A percentile compares a stretch with the other conserved stretches of the same genome.
Evolutionary conservation across 805 yeast genomes (phyloP).

Genomic region (Candida odintsovae): DNA sequence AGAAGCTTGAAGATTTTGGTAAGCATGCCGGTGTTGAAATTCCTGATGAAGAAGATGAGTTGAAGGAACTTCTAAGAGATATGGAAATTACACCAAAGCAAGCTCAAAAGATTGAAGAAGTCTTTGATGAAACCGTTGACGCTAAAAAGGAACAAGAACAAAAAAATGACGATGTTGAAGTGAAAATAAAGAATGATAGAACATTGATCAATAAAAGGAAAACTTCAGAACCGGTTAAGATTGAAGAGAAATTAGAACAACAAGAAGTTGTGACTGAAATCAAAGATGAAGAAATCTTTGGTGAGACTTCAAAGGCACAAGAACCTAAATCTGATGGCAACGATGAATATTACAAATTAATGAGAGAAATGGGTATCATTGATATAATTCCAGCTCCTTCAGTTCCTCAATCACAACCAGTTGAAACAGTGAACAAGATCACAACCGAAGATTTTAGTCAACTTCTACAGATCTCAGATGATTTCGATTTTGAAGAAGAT

Average conservation of each 20-base stretch:
- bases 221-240: not conserved
- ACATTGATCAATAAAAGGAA: constrained; percentile 1
- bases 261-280: not conserved
- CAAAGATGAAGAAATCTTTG: not conserved
- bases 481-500: constrained; percentile 31
- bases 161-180: constrained; percentile 3
- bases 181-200: constrained; percentile 3
- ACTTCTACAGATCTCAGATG: constrained; percentile 49
- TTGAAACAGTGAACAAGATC: constrained; percentile 1
- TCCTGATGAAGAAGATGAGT: constrained; percentile 13
- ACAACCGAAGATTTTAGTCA: constrained; percentile 39
- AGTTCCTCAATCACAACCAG: not conserved
- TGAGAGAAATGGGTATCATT: constrained; percentile 30
- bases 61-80: constrained; percentile 27
- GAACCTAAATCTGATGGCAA: constrained; percentile 12
- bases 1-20: constrained; percentile 20
- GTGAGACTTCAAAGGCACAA: not conserved
- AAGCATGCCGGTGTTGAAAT: constrained; percentile 7
- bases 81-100: constrained; percentile 17
- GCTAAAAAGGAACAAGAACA: not conserved
- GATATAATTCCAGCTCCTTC: not conserved
- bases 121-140: constrained; percentile 6
- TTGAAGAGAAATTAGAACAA: not conserved
- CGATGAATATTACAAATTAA: constrained; percentile 26
- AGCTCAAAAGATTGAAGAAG: constrained; percentile 10